These are phyloP conservation scores for Zygnema cylindricum DNA, from an alignment of 139 green algal species.

Conservation along the genomic window DNA sequence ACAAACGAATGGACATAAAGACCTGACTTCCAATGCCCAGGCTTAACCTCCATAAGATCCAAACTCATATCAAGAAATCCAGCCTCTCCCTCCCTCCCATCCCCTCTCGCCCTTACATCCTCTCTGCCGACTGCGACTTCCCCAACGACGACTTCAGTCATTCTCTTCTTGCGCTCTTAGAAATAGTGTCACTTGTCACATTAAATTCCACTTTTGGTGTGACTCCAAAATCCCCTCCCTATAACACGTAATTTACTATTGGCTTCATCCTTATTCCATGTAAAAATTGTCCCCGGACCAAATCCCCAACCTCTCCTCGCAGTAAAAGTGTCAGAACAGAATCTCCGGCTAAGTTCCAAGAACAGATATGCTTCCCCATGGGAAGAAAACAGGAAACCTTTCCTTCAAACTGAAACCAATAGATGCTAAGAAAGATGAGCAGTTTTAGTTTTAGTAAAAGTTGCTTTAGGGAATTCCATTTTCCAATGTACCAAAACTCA, in stretches of 20 bases:
- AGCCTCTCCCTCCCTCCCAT: not conserved
- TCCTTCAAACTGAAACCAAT: not conserved
- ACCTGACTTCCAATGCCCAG: not conserved
- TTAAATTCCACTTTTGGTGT: not conserved
- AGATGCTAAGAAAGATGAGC: not conserved
- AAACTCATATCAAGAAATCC: not conserved
- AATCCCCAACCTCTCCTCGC: not conserved
- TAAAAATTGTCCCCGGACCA: not conserved
- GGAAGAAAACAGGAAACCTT: not conserved
- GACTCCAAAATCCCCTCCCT: not conserved
- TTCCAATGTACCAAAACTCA: not conserved
- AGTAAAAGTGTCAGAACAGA: not conserved
- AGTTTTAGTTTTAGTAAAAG: not conserved
- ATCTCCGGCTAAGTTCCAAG: not conserved
- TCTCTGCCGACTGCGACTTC: too few species aligned
- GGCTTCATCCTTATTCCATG: not conserved
- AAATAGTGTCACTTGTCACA: not conserved
- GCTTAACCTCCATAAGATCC: not conserved
- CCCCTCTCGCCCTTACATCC: too few species aligned
- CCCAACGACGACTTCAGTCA: not conserved
- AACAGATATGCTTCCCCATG: not conserved
- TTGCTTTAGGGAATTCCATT: not conserved
- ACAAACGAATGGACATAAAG: not conserved
- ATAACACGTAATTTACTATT: not conserved
- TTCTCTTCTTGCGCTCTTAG: not conserved